Evolutionary conservation across 2,329 filamentous ascomycete genomes (phyloP).

Genomic region (Epichloe bromicola): DNA sequence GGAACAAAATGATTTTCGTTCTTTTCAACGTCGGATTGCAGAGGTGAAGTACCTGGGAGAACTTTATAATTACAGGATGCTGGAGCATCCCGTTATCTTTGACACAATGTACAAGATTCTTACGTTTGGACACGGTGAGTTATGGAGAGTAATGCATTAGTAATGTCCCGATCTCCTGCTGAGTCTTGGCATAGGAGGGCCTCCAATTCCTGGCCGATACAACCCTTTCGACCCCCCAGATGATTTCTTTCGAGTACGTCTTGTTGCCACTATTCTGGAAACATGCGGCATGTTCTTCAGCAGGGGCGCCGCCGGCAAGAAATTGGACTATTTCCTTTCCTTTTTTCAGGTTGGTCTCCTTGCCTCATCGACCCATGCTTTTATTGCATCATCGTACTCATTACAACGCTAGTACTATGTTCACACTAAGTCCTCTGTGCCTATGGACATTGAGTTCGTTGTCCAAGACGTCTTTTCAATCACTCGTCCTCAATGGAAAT

Average conservation of each 20-base stretch:
- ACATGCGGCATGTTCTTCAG: conserved; percentile 96
- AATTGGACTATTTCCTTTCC: conserved; percentile 91
- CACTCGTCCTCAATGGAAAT: conserved; percentile 84
- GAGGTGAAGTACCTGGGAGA: conserved; percentile 95
- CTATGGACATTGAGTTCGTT: conserved; percentile 96
- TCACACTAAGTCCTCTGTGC: conserved; percentile 73
- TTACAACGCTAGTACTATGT: conserved; percentile 63
- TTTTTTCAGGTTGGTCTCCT: conserved; percentile 64
- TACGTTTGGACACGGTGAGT: conserved; percentile 71
- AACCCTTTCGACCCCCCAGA: conserved; percentile 83
- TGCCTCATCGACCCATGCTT: not conserved
- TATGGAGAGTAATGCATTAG: not conserved
- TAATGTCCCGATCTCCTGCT: not conserved
- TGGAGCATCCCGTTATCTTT: conserved; percentile 91
- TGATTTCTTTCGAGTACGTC: conserved; percentile 89
- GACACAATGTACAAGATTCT: conserved; percentile 90
- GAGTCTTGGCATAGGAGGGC: conserved; percentile 42
- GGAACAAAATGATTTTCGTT: conserved; percentile 94
- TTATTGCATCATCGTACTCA: not conserved
- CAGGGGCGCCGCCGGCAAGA: conserved; percentile 90
- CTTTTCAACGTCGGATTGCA: conserved; percentile 85
- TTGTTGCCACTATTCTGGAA: conserved; percentile 81
- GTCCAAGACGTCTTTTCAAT: conserved; percentile 82
- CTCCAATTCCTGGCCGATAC: conserved; percentile 62
- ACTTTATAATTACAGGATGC: conserved; percentile 93